A percentile compares a stretch with the other conserved stretches of the same genome.
phyloP scores from a whole-genome alignment of 352 stramenopile genomes.

The Pythium oligandrum region DNA sequence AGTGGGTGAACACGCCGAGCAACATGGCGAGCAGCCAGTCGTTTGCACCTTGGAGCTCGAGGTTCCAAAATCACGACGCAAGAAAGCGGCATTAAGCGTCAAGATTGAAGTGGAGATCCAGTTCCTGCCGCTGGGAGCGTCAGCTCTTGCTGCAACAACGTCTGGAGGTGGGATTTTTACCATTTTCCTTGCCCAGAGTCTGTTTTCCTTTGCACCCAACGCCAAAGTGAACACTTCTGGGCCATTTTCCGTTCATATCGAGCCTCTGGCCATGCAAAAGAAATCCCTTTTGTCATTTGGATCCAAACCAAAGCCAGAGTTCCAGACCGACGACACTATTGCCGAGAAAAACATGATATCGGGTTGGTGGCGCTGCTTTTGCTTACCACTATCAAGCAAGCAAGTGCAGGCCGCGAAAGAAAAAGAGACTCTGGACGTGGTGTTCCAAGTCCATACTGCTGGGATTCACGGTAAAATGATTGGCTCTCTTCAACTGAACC shows the following conservation, averaged over 20 bases:
- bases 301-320: constrained; percentile 1
- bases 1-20: constrained; percentile 3
- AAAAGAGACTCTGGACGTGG: constrained; percentile 28
- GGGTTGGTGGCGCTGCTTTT: constrained; percentile 18
- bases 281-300: too few relatives aligned
- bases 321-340: constrained; percentile 4
- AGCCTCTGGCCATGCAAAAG: too few relatives aligned
- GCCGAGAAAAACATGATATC: constrained; percentile 6
- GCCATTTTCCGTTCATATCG: too few relatives aligned
- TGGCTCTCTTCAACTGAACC: constrained; percentile 28
- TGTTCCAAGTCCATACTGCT: constrained; percentile 17
- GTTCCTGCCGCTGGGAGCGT: constrained; percentile 19
- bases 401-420: constrained; percentile 18
- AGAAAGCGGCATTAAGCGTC: constrained; percentile 1
- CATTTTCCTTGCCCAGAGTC: constrained; percentile 20
- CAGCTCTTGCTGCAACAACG: constrained; percentile 10
- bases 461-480: constrained; percentile 18
- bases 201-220: constrained; percentile 4
- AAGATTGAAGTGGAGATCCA: constrained; percentile 14
- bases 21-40: constrained; percentile 8
- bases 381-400: constrained; percentile 19
- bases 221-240: too few relatives aligned
- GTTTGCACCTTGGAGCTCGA: constrained; percentile 3
- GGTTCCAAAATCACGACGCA: constrained; percentile 1
- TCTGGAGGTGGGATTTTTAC: constrained; percentile 18